Evolutionary conservation across 78 protist genomes (phyloP).

Genomic region (Polysphondylium violaceum): DNA sequence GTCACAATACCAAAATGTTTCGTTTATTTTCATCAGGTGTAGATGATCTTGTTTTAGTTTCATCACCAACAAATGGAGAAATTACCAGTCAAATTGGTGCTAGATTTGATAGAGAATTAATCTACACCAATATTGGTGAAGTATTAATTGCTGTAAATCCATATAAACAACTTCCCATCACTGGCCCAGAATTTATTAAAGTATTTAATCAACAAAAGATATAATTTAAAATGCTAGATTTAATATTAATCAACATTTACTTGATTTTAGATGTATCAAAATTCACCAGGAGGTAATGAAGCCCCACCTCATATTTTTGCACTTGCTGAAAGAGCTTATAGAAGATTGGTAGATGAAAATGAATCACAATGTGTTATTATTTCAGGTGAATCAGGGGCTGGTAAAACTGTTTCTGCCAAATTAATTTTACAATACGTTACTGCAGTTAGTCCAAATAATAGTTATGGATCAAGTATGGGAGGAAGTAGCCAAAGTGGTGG

Average conservation of each 20-base stretch:
- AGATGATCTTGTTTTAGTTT: conserved; percentile 72
- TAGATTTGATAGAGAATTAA: conserved; percentile 79
- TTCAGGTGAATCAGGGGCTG: conserved; percentile 83
- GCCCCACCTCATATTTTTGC: conserved; percentile 91
- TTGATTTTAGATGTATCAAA: conserved; percentile 70
- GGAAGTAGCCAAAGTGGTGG: conserved; percentile 2
- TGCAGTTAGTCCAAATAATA: conserved; percentile 86
- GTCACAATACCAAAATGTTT: too few relatives aligned
- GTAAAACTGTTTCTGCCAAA: conserved; percentile 96
- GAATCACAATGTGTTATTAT: conserved; percentile 83
- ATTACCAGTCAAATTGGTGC: conserved; percentile 80
- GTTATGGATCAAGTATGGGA: conserved; percentile 24
- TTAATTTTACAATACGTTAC: conserved; percentile 93
- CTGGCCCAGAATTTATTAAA: conserved; percentile 84
- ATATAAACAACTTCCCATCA: conserved; percentile 83
- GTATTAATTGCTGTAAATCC: conserved; percentile 81
- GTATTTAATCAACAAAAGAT: conserved; percentile 16
- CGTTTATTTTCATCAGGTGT: conserved; percentile 83
- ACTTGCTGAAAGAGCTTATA: conserved; percentile 90
- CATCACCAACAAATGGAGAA: conserved; percentile 77
- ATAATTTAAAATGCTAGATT: neutral
- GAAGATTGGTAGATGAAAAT: conserved; percentile 84
- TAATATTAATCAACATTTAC: neutral
- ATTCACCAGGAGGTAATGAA: conserved; percentile 59
- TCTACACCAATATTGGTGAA: conserved; percentile 85